These are phyloP conservation scores for Boletus rubescentipes DNA, from an alignment of 768 basidiomycete species.

Conservation along the genomic window DNA sequence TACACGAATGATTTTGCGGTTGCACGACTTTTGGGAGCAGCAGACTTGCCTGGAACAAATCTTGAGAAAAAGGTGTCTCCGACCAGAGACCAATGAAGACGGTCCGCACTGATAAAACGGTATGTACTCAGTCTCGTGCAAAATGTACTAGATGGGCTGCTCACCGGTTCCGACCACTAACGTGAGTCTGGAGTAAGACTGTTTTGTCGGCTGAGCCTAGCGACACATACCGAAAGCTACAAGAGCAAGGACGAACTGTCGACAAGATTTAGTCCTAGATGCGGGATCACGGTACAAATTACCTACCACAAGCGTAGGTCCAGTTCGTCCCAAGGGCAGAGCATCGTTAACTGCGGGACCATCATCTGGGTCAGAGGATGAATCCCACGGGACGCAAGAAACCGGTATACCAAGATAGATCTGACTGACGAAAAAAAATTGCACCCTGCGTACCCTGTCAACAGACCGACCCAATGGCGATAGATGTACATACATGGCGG, in stretches of 20 bases:
- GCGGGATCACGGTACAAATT: neutral
- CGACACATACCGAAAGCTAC: conserved; percentile 10
- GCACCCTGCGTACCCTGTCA: conserved; percentile 9
- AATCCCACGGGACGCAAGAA: neutral
- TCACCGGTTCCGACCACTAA: conserved; percentile 9
- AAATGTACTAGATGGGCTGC: neutral
- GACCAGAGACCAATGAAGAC: conserved; percentile 10
- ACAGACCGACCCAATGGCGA: neutral
- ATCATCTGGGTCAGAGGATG: neutral
- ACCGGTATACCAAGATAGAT: conserved; percentile 8
- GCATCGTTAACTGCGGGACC: conserved; percentile 3
- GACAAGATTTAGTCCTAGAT: neutral
- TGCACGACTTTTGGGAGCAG: neutral
- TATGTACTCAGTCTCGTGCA: conserved; percentile 1
- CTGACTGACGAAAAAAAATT: conserved; percentile 13
- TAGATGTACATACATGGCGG: conserved; percentile 11
- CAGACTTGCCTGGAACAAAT: conserved; percentile 9
- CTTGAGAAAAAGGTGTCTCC: neutral
- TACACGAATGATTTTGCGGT: neutral
- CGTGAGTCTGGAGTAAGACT: neutral
- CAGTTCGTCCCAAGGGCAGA: conserved; percentile 13
- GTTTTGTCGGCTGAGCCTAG: neutral
- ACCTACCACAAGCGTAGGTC: conserved; percentile 12
- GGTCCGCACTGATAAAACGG: conserved; percentile 9
- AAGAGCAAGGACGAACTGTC: conserved; percentile 10